Base-by-base conservation (phyloP, 2,329 filamentous ascomycete genomes). In the Pseudocercospora fuligena region DNA sequence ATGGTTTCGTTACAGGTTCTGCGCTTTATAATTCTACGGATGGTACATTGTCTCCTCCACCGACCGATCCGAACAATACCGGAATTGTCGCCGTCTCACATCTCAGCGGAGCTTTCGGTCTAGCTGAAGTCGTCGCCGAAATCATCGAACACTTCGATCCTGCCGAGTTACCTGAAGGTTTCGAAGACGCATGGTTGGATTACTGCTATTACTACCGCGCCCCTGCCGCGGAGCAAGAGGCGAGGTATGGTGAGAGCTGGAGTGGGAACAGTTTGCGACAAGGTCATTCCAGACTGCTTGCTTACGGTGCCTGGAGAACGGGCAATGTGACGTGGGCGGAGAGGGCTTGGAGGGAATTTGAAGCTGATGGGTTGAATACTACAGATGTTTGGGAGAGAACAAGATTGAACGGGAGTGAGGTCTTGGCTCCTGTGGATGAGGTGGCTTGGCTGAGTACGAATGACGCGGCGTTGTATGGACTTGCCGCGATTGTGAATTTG, bases 121-220 rank as follows among this genome's bases (percentile, higher is more conserved):
- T 88, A 0, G 80, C 84, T 0, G 87, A 89, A 73, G 85, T 88
- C 1, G 79, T 87, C 8, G 83, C 86, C 0, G 86, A 89, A 68
- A 70, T 87, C 1, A 78, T 86, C 1, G 81, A 86, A 54, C 83
- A 85, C 71, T 82, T 80, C 14, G 82, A 79, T n/a, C 40, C 40
- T 2, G 78, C 80, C 0, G 80, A 83, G 1, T 68, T 82, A 0
- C 84, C 86, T 0, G 70, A 78, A 8, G 82, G 81, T 0, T 88
- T 89, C 73, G 79, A 84, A 58, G 74, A 83, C 6, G 85, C 82
- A 0, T 89, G 86, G 83, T 76, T 88, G 1, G 87, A 88, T 59
- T 89, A 89, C 76, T 87, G 85, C 72, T 84, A 84, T 73, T 88
- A 87, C 75, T 89, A 86, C 70, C 79, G 80, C 8, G 86, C 85